Evolutionary conservation across 2,329 filamentous ascomycete genomes (phyloP).

Genomic region (Cladosporium cucumerinum): DNA sequence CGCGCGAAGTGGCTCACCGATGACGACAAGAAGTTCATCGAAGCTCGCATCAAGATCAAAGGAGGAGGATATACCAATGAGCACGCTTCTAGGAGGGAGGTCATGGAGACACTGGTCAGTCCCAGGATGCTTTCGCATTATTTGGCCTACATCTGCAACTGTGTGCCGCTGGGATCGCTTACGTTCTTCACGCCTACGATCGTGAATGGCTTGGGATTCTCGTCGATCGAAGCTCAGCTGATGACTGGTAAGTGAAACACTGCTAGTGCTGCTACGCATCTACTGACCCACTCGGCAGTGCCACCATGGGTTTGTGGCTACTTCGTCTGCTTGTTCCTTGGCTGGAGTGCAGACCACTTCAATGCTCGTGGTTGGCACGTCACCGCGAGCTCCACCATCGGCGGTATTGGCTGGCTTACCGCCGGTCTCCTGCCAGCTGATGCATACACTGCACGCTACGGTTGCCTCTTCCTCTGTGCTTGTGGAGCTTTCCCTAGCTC

Average conservation of each 20-base stretch:
- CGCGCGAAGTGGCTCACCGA: constrained; percentile 29
- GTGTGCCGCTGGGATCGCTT: constrained; percentile 33
- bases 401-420: constrained; percentile 27
- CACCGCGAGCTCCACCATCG: constrained; percentile 22
- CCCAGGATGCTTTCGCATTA: constrained; percentile 42
- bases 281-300: constrained; percentile 17
- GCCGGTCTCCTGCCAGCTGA: constrained; percentile 26
- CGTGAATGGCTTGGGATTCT: constrained; percentile 50
- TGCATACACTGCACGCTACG: constrained; percentile 33
- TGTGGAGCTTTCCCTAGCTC: constrained; percentile 39
- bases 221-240: constrained; percentile 42
- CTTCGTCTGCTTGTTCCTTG: constrained; percentile 30
- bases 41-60: constrained; percentile 27
- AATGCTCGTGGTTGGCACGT: constrained; percentile 29
- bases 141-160: constrained; percentile 32
- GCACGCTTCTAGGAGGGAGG: constrained; percentile 36
- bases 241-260: constrained; percentile 29
- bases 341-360: constrained; percentile 26
- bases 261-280: too few species aligned
- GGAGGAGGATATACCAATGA: constrained; percentile 39
- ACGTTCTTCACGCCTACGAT: constrained; percentile 54
- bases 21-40: constrained; percentile 29
- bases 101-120: constrained; percentile 37
- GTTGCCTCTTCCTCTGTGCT: constrained; percentile 38
- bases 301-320: constrained; percentile 36